These are phyloP conservation scores for Lachnellula suecica DNA, from an alignment of 2,329 filamentous ascomycete genomes.

Conservation along the genomic window DNA sequence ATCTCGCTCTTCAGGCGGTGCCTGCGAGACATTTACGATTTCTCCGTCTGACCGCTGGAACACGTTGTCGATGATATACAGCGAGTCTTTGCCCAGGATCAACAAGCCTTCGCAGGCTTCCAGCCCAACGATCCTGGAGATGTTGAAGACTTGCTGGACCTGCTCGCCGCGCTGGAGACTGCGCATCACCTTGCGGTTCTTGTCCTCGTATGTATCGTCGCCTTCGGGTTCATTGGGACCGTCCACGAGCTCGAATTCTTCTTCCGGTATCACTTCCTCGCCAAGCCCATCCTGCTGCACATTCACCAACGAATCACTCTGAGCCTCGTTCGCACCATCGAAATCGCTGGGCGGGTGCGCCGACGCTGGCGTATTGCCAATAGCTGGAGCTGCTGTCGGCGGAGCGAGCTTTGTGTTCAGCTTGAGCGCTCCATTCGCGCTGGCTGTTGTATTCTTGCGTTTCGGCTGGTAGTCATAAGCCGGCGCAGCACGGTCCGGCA, in stretches of 20 bases:
- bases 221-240: conserved; percentile 84
- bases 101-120: conserved; percentile 93
- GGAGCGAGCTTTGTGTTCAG: conserved; percentile 28
- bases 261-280: conserved; percentile 52
- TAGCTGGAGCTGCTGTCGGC: conserved; percentile 6
- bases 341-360: conserved; percentile 11
- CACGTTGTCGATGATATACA: conserved; percentile 95
- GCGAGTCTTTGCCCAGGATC: conserved; percentile 85
- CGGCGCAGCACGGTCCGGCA: conserved; percentile 71
- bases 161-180: conserved; percentile 87
- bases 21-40: conserved; percentile 95
- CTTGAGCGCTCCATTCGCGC: conserved; percentile 36
- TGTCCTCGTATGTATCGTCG: conserved; percentile 85
- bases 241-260: conserved; percentile 94
- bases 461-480: conserved; percentile 84
- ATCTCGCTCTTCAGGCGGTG: conserved; percentile 86
- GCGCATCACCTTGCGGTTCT: conserved; percentile 96
- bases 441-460: conserved; percentile 55
- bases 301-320: conserved; percentile 12
- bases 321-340: conserved; percentile 12
- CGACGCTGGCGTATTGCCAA: conserved; percentile 14
- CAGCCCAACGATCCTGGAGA: conserved; percentile 89
- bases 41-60: conserved; percentile 95
- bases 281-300: conserved; percentile 10
- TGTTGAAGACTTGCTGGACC: conserved; percentile 91